Conservation (phyloP, 2,329 filamentous ascomycete genomes). For the Arachnopeziza araneosa region DNA sequence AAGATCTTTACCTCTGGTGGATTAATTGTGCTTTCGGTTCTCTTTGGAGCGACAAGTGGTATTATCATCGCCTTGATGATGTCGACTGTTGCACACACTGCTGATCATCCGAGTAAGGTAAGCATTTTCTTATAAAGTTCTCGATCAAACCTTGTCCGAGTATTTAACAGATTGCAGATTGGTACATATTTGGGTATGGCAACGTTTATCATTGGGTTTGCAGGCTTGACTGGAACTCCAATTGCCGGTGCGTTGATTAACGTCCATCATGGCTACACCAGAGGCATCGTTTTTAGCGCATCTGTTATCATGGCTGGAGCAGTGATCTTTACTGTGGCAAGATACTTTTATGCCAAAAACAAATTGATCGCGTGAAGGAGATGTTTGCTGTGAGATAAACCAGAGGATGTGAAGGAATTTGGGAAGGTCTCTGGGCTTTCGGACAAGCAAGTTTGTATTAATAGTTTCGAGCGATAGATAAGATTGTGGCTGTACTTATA, state of each 20-base stretch:
- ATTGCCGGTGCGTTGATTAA: slow-evolving; percentile 56
- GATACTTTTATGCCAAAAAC: neutral
- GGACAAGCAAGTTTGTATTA: no score
- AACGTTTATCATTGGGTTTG: slow-evolving; percentile 55
- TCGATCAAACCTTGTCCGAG: neutral
- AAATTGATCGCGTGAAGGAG: neutral
- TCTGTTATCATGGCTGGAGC: slow-evolving; percentile 4
- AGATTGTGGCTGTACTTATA: no score
- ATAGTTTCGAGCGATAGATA: no score
- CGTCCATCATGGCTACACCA: slow-evolving; percentile 37
- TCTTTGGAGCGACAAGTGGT: slow-evolving; percentile 4
- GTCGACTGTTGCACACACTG: slow-evolving; percentile 8
- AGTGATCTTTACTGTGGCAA: neutral
- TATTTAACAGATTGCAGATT: slow-evolving; percentile 35
- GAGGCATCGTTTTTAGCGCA: slow-evolving; percentile 8
- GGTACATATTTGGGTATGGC: slow-evolving; percentile 59
- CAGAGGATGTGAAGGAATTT: no score
- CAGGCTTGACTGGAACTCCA: slow-evolving; percentile 58
- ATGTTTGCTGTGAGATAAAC: no score
- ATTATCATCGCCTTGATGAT: slow-evolving; percentile 6
- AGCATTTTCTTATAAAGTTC: neutral
- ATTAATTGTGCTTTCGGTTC: slow-evolving; percentile 7
- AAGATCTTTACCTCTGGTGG: slow-evolving; percentile 3
- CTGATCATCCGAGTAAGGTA: slow-evolving; percentile 4
- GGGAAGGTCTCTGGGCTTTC: no score